phyloP scores from a whole-genome alignment of 2,329 filamentous ascomycete genomes.

The Pseudogymnoascus sp. region DNA sequence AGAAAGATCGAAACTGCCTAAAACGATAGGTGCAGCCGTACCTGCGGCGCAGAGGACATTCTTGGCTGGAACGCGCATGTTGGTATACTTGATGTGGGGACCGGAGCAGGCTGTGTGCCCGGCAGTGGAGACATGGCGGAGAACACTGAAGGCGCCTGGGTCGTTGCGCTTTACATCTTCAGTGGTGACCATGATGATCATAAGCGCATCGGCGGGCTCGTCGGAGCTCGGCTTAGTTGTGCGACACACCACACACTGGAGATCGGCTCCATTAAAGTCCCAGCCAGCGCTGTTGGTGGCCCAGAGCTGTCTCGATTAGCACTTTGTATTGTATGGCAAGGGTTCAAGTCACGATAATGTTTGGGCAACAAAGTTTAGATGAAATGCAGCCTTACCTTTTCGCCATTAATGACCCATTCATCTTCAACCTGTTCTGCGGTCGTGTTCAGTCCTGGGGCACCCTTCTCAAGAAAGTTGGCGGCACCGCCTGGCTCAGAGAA shows the following conservation, averaged over 20 bases:
- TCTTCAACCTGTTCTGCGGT: slow-evolving; percentile 40
- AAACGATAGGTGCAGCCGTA: slow-evolving; percentile 34
- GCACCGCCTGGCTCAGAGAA: slow-evolving; percentile 43
- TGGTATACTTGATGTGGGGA: slow-evolving; percentile 38
- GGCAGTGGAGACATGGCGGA: slow-evolving; percentile 36
- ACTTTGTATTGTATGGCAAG: background rate
- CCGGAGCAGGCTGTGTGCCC: slow-evolving; percentile 42
- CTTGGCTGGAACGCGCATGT: slow-evolving; percentile 38
- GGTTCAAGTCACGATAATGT: background rate
- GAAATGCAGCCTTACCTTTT: slow-evolving; percentile 34
- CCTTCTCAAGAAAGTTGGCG: slow-evolving; percentile 42
- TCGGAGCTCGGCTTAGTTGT: slow-evolving; percentile 23
- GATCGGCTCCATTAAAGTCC: slow-evolving; percentile 42
- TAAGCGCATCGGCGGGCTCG: slow-evolving; percentile 31
- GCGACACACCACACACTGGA: slow-evolving; percentile 44
- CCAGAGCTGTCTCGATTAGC: slow-evolving; percentile 34
- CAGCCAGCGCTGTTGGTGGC: slow-evolving; percentile 45
- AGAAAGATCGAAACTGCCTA: slow-evolving; percentile 33
- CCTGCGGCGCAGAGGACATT: slow-evolving; percentile 39
- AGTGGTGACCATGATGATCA: slow-evolving; percentile 42
- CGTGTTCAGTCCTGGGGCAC: slow-evolving; percentile 39
- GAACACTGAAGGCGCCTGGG: slow-evolving; percentile 35
- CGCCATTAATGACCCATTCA: slow-evolving; percentile 43
- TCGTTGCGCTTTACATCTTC: slow-evolving; percentile 38
- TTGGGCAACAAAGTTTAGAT: background rate